Evolutionary conservation across 73 alveolate species (phyloP).

Genomic region (Paramecium caudatum): DNA sequence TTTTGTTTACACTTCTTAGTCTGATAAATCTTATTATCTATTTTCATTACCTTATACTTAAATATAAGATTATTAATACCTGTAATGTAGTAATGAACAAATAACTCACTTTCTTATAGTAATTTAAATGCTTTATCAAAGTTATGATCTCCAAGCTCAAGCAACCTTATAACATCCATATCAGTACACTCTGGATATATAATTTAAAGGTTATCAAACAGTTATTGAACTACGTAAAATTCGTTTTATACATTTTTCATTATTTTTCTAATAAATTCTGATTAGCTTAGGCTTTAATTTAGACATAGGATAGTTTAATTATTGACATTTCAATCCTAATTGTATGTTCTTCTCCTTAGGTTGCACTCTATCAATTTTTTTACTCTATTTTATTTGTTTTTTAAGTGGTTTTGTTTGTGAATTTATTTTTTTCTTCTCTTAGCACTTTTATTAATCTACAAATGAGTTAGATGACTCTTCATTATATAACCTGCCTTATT

Average conservation of each 20-base stretch:
- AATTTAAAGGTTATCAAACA: neutral
- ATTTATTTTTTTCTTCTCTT: too few relatives aligned
- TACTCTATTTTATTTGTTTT: conserved; percentile 6
- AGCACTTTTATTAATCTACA: too few relatives aligned
- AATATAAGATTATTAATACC: neutral
- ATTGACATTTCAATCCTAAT: neutral
- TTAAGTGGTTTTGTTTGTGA: neutral
- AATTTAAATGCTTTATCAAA: conserved; percentile 29
- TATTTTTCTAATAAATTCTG: conserved; percentile 22
- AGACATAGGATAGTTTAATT: neutral
- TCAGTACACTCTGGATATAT: conserved; percentile 59
- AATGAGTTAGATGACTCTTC: neutral
- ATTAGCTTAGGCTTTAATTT: neutral
- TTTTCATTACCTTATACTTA: too few relatives aligned
- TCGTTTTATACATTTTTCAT: conserved; percentile 1
- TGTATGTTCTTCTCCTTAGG: neutral
- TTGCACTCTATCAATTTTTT: neutral
- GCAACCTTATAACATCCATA: conserved; percentile 14
- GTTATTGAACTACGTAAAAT: conserved; percentile 14
- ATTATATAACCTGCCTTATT: conserved; percentile 3
- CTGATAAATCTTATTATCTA: neutral
- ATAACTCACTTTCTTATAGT: conserved; percentile 37
- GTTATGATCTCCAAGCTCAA: neutral
- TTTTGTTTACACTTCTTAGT: neutral
- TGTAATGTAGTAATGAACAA: neutral